Conservation (phyloP, 1,139 yeast genomes). For the Torulaspora globosa region DNA sequence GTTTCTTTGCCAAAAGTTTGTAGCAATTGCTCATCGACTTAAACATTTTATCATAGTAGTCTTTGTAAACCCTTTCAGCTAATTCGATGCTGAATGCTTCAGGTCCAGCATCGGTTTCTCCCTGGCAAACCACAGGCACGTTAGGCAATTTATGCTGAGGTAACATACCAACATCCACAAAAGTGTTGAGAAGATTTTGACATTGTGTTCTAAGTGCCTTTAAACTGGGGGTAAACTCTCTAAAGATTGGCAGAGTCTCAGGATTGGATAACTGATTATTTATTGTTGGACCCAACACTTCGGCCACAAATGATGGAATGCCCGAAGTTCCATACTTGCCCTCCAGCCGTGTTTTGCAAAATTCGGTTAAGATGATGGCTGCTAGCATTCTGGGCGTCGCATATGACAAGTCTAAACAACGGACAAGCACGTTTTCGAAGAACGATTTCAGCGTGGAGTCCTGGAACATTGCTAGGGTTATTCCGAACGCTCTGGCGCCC, state of each 20-base stretch:
- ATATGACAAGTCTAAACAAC: constrained; percentile 46
- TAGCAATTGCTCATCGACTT: constrained; percentile 65
- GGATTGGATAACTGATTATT: constrained; percentile 46
- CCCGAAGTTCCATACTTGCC: constrained; percentile 14
- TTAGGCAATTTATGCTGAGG: constrained; percentile 76
- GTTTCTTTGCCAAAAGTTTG: constrained; percentile 66
- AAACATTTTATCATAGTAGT: constrained; percentile 62
- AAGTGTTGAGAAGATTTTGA: constrained; percentile 72
- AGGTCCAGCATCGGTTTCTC: constrained; percentile 92
- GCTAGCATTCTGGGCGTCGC: constrained; percentile 77
- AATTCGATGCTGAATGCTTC: constrained; percentile 80
- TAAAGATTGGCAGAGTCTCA: constrained; percentile 51
- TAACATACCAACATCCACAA: constrained; percentile 70
- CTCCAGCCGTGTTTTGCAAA: constrained; percentile 44
- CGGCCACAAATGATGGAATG: constrained; percentile 32
- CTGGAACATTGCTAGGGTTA: constrained; percentile 54
- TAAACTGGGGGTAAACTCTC: constrained; percentile 83
- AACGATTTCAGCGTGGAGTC: constrained; percentile 43
- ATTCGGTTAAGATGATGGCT: constrained; percentile 70
- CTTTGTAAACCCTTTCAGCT: constrained; percentile 67
- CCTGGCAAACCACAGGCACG: constrained; percentile 85
- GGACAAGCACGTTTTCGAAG: constrained; percentile 35
- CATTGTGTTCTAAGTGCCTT: constrained; percentile 86
- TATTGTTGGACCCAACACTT: constrained; percentile 39
- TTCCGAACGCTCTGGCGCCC: constrained; percentile 75